These are phyloP conservation scores for Fusarium buxicola DNA, from an alignment of 2,329 filamentous ascomycete genomes.

Conservation along the genomic window DNA sequence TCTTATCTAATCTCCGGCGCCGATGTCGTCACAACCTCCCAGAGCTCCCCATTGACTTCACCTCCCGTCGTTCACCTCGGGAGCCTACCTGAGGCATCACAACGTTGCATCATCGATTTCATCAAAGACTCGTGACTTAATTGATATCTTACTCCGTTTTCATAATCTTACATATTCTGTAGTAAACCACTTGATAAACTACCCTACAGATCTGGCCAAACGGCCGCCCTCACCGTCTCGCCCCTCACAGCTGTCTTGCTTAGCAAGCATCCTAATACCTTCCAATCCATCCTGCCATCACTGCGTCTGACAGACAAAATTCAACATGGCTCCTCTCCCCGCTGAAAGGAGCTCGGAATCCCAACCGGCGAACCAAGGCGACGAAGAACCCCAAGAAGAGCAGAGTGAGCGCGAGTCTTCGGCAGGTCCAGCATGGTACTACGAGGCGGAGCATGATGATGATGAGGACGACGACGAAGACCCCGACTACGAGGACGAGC, in stretches of 20 bases:
- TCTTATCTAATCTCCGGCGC: conserved; percentile 42
- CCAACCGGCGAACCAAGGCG: conserved; percentile 3
- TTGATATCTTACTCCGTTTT: neutral
- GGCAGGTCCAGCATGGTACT: conserved; percentile 25
- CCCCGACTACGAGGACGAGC: conserved; percentile 42
- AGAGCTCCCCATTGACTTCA: conserved; percentile 29
- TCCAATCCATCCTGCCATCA: neutral
- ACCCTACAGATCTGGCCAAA: neutral
- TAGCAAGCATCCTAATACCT: conserved; percentile 34
- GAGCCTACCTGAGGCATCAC: conserved; percentile 10
- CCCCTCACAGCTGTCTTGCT: conserved; percentile 27
- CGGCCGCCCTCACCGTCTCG: conserved; percentile 12
- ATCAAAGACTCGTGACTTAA: neutral
- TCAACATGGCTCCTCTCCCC: conserved; percentile 28
- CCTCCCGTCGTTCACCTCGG: neutral
- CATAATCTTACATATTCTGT: neutral
- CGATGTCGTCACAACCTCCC: conserved; percentile 42
- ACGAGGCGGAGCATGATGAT: conserved; percentile 45
- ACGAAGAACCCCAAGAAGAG: conserved; percentile 17
- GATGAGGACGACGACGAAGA: conserved; percentile 51
- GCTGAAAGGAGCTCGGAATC: conserved; percentile 19
- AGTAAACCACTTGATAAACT: conserved; percentile 17
- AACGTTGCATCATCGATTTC: conserved; percentile 37
- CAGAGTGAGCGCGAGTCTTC: conserved; percentile 27
- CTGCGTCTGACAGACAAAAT: conserved; percentile 1